A percentile compares a stretch with the other conserved stretches of the same genome.
These are phyloP conservation scores for Globisporangium echinulatum DNA, from an alignment of 352 stramenopile genomes.

Conservation along the genomic window DNA sequence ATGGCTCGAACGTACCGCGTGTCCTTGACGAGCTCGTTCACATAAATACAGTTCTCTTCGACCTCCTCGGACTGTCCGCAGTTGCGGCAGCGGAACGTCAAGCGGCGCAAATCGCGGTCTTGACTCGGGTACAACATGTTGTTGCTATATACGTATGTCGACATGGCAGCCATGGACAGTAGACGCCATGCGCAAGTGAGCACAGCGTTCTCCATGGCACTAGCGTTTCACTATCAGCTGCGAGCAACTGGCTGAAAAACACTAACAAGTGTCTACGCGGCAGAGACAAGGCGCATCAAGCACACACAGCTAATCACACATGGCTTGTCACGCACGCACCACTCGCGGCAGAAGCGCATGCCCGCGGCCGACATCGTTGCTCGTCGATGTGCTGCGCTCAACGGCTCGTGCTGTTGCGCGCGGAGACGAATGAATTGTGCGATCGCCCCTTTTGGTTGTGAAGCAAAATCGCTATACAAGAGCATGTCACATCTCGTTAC, in stretches of 20 bases:
- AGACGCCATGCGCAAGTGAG: too few relatives aligned
- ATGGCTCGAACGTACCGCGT: constrained; percentile 47
- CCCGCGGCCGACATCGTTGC: constrained; percentile 60
- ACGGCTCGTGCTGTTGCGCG: background rate
- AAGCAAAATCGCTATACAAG: too few relatives aligned
- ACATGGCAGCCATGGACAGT: background rate
- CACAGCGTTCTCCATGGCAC: too few relatives aligned
- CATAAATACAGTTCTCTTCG: constrained; percentile 90
- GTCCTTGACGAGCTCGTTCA: constrained; percentile 87
- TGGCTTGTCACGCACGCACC: constrained; percentile 35
- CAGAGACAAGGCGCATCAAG: background rate
- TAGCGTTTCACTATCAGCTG: too few relatives aligned
- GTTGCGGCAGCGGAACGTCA: constrained; percentile 86
- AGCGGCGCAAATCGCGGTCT: constrained; percentile 75
- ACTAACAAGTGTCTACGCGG: background rate
- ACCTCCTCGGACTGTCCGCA: constrained; percentile 83
- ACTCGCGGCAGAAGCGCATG: constrained; percentile 87
- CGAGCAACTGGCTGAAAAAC: too few relatives aligned
- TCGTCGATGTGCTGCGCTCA: background rate
- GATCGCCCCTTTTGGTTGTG: background rate
- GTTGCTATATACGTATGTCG: constrained; percentile 43
- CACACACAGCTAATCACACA: background rate
- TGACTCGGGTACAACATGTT: constrained; percentile 90
- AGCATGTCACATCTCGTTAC: background rate
- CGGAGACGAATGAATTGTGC: background rate